These are phyloP conservation scores for Phytophthora pisi DNA, from an alignment of 352 stramenopile species.

Conservation along the genomic window DNA sequence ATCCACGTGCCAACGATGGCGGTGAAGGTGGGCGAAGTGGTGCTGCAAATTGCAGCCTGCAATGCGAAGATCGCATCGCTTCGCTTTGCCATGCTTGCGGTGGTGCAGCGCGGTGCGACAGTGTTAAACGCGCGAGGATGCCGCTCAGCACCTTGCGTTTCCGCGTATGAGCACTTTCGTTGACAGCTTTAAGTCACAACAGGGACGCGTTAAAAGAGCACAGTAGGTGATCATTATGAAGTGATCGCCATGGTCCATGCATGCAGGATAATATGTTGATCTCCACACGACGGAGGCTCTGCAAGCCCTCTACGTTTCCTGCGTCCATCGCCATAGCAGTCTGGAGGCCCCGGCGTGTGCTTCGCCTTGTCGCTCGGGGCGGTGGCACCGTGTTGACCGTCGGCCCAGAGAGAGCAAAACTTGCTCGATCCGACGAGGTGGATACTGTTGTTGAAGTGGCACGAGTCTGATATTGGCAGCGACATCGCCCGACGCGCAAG, in stretches of 20 bases:
- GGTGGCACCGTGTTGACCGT: neutral
- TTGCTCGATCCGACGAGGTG: neutral
- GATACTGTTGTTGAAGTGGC: neutral
- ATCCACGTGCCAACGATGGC: constrained; percentile 11
- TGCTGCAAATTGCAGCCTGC: neutral
- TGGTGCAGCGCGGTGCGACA: constrained; percentile 3
- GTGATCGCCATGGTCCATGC: neutral
- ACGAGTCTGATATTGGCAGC: constrained; percentile 16
- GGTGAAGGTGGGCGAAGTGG: neutral
- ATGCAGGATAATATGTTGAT: neutral
- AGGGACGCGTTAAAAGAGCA: neutral
- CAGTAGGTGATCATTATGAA: neutral
- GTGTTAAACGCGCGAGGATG: constrained; percentile 9
- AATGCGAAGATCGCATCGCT: neutral
- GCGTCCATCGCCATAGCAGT: neutral
- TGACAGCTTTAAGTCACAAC: constrained; percentile 19
- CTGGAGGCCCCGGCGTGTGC: neutral
- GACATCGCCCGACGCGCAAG: constrained; percentile 26
- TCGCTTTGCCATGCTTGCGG: constrained; percentile 3
- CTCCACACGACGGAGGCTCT: neutral
- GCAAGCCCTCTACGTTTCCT: neutral
- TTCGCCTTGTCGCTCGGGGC: neutral
- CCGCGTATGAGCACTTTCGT: constrained; percentile 21
- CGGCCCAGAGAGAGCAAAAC: neutral
- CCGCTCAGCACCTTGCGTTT: constrained; percentile 22